Evolutionary conservation across 2,329 filamentous ascomycete species (phyloP).

Genomic region (Penicillium sp.): DNA sequence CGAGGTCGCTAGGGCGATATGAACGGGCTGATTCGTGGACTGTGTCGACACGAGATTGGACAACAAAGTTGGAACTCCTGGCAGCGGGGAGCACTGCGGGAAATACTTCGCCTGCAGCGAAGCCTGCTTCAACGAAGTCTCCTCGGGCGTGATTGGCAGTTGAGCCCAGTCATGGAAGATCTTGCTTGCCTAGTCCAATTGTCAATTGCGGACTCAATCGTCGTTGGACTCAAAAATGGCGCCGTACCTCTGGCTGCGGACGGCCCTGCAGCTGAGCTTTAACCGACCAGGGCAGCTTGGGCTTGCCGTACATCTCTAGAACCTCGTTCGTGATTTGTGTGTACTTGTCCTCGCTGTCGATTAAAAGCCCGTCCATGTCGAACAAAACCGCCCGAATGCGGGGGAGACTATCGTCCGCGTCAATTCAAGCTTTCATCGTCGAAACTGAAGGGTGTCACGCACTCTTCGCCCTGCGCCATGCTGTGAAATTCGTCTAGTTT

Average conservation of each 20-base stretch:
- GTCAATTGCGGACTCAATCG: constrained; percentile 3
- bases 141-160: constrained; percentile 73
- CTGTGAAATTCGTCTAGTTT: neutral
- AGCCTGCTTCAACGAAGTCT: constrained; percentile 66
- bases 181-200: constrained; percentile 52
- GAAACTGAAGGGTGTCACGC: neutral
- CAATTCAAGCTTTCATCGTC: neutral
- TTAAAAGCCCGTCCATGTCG: constrained; percentile 96
- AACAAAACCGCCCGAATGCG: constrained; percentile 90
- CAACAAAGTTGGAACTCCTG: constrained; percentile 75
- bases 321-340: constrained; percentile 81
- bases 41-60: constrained; percentile 38
- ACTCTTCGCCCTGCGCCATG: constrained; percentile 16
- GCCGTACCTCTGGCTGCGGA: constrained; percentile 58
- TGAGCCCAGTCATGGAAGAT: constrained; percentile 83
- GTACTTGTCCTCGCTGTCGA: constrained; percentile 92
- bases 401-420: constrained; percentile 62
- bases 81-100: constrained; percentile 72
- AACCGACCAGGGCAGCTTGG: constrained; percentile 84
- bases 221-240: neutral
- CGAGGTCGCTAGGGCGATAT: constrained; percentile 86
- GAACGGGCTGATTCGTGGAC: constrained; percentile 55
- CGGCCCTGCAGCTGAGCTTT: constrained; percentile 84
- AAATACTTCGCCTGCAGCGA: constrained; percentile 74
- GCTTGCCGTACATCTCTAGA: constrained; percentile 73